A percentile compares a stretch with the other conserved stretches of the same genome.
Evolutionary conservation across 345 rosid genomes (phyloP).

Genomic region (Eucalyptus virginea): DNA sequence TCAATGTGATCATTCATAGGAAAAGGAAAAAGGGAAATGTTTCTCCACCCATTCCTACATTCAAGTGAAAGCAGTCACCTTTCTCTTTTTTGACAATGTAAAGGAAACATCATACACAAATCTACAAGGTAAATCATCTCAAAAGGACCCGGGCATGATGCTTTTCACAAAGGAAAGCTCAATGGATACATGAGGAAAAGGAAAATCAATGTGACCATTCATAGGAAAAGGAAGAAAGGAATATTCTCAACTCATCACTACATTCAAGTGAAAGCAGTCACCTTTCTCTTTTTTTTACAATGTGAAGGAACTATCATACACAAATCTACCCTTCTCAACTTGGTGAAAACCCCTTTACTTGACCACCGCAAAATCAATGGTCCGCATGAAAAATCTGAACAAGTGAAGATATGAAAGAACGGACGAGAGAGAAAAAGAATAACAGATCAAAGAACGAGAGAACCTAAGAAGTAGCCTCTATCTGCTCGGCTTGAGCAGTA

Average conservation of each 20-base stretch:
- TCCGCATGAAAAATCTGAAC: neutral
- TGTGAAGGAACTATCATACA: neutral
- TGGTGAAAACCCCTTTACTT: neutral
- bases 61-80: neutral
- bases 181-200: neutral
- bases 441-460: neutral
- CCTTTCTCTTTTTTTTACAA: neutral
- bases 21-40: neutral
- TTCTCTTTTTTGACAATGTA: neutral
- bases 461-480: neutral
- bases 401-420: neutral
- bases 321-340: neutral
- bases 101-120: neutral
- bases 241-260: neutral
- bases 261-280: neutral
- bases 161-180: neutral
- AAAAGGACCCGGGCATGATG: neutral
- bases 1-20: neutral
- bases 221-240: neutral
- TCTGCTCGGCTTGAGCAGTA: neutral
- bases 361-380: neutral
- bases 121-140: neutral
- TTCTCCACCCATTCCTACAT: neutral
- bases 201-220: no score
- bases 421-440: neutral